These are phyloP conservation scores for Hortaea werneckii DNA, from an alignment of 2,329 filamentous ascomycete species.

Conservation along the genomic window DNA sequence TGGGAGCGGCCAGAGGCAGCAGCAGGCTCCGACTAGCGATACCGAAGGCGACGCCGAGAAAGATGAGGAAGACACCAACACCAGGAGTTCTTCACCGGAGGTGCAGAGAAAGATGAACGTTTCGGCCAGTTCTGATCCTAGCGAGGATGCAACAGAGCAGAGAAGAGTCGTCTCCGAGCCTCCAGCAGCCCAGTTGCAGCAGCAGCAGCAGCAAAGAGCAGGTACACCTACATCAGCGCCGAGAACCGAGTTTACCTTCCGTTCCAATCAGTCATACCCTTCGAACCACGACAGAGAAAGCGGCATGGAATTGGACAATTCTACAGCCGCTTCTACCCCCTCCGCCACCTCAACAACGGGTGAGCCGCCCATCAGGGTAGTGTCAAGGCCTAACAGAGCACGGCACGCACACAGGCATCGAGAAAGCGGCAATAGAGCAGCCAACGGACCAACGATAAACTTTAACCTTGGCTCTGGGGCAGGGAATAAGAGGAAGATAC, in stretches of 20 bases:
- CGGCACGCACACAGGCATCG: slow-evolving; percentile 17
- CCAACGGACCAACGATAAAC: slow-evolving; percentile 14
- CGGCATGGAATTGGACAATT: slow-evolving; percentile 20
- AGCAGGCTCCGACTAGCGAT: slow-evolving; percentile 44
- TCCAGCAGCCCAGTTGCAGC: slow-evolving; percentile 7
- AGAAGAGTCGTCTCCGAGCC: slow-evolving; percentile 17
- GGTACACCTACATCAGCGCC: slow-evolving; percentile 2
- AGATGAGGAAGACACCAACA: slow-evolving; percentile 44
- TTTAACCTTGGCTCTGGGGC: slow-evolving; percentile 50
- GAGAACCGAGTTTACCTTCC: slow-evolving; percentile 53
- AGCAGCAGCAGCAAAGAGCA: slow-evolving; percentile 5
- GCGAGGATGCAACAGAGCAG: slow-evolving; percentile 12
- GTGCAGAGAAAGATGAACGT: slow-evolving; percentile 14
- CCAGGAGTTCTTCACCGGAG: slow-evolving; percentile 30
- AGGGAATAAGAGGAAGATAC: slow-evolving; percentile 63
- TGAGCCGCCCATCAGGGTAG: background rate
- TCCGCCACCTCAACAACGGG: background rate
- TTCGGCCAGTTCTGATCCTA: slow-evolving; percentile 6
- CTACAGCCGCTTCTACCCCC: slow-evolving; percentile 23
- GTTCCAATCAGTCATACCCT: slow-evolving; percentile 43
- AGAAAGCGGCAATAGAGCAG: slow-evolving; percentile 25
- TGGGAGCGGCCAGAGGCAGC: slow-evolving; percentile 4
- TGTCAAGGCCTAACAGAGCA: slow-evolving; percentile 29
- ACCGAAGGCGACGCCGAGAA: slow-evolving; percentile 54
- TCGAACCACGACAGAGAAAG: slow-evolving; percentile 46